These are phyloP conservation scores for Blepharisma stoltei DNA, from an alignment of 73 alveolate species.

Conservation along the genomic window DNA sequence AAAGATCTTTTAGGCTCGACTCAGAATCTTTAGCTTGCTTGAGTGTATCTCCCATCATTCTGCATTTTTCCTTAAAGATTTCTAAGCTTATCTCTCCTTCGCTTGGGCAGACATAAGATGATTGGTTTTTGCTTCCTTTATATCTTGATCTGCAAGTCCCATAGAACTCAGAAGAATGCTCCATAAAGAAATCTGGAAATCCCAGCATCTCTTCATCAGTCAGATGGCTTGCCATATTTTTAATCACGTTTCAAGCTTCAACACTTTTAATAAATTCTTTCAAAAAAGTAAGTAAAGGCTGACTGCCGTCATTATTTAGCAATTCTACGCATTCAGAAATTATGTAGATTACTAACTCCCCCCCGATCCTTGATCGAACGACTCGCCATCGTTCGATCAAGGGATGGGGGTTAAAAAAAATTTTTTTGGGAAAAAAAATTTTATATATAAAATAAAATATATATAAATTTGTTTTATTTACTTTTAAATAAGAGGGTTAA, in stretches of 20 bases:
- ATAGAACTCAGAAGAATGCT: background rate
- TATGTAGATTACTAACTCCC: background rate
- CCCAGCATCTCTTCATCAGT: background rate
- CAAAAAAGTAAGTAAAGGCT: background rate
- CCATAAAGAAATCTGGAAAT: background rate
- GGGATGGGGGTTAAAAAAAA: no score
- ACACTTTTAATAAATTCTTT: background rate
- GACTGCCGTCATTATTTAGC: background rate
- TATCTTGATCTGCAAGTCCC: background rate
- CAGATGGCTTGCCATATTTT: background rate
- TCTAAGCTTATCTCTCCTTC: background rate
- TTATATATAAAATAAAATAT: no score
- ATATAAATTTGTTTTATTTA: no score
- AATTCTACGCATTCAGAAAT: constrained; percentile 12
- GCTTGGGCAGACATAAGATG: background rate
- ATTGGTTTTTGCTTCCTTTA: background rate
- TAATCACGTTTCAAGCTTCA: background rate
- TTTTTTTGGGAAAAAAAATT: no score
- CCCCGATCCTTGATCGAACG: no score
- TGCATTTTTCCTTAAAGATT: background rate
- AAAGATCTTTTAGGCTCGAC: background rate
- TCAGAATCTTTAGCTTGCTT: background rate
- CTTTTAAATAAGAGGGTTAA: no score
- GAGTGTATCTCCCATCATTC: background rate
- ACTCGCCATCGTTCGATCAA: no score